Evolutionary conservation across 768 basidiomycete species (phyloP), one percentile per base, ranked within the genome.

Genomic region (Leccinum disarticulatum): DNA sequence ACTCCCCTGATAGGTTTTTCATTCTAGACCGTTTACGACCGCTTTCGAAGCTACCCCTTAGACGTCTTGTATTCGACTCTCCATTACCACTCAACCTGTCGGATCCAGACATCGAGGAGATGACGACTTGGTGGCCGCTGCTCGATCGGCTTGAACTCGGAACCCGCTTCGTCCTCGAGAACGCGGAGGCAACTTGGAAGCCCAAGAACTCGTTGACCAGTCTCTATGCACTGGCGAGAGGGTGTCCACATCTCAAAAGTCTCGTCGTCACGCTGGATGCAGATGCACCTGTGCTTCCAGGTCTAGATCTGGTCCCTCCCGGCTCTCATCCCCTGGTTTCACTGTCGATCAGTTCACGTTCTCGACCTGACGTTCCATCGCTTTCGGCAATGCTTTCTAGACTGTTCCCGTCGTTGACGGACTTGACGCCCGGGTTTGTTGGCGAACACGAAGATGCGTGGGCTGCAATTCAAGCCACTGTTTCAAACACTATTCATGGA

Each of bases 91-190:
- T 75, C 4, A 64, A 67, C 62, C 59, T 82, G 19, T 69, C 62
- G 25, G 80, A 83, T 62, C 10, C 62, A 31, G 77, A 77, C 38
- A 60, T 82, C 22, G 74, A 70, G 38, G 69, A 72, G 53, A 64
- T 83, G 43, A 61, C 73, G 17, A 68, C 60, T 7, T 81, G 77
- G 76, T 82, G 82, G 82, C 82, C 81, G 15, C 58, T 66, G 43
- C 73, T 83, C 6, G 66, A 73, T 9, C 70, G 74, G 50, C 76
- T 84, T 33, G 76, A 82, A 57, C 58, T 83, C 11, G 79, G 80
- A 1, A 64, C 68, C 2, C 54, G 64, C 4, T 66, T 66, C 25
- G 71, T 68, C 4, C 64, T 68, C 13, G 70, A 75, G 52, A 69
- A 70, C 11, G 47, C 17, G 6, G 63, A 59, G 52, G 38, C 48